These are phyloP conservation scores for Phalaenopsis aphrodite DNA, from an alignment of 106 monocot species.

Conservation along the genomic window DNA sequence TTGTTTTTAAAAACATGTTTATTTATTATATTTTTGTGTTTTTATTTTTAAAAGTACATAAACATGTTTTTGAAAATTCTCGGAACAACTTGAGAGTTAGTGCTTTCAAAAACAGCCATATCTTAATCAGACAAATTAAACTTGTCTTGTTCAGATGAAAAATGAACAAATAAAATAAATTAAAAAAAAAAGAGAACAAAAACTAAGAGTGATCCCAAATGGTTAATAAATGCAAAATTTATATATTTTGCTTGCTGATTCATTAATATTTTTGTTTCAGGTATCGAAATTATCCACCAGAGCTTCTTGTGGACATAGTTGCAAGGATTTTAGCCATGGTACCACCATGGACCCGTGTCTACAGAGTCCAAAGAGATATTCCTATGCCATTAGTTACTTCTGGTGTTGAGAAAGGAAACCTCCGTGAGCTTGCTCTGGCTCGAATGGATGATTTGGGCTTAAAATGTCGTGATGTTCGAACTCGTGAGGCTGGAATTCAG, in stretches of 20 bases:
- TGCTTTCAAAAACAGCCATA: too few relatives aligned
- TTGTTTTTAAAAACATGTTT: too few relatives aligned
- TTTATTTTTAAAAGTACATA: too few relatives aligned
- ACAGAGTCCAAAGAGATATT: constrained; percentile 97
- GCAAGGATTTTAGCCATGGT: constrained; percentile 96
- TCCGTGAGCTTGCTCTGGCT: constrained; percentile 96
- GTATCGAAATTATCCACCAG: constrained; percentile 95
- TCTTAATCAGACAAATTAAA: too few relatives aligned
- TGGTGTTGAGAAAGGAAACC: constrained; percentile 98
- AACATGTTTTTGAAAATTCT: too few relatives aligned
- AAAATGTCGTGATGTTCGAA: constrained; percentile 98
- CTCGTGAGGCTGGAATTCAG: constrained; percentile 99
- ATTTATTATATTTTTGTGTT: too few relatives aligned
- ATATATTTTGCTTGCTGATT: background rate
- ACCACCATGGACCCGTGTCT: constrained; percentile 98
- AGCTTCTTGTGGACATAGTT: constrained; percentile 91
- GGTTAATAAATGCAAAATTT: background rate
- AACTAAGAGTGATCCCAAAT: too few relatives aligned
- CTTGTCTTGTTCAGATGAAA: too few relatives aligned
- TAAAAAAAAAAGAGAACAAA: too few relatives aligned
- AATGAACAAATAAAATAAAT: too few relatives aligned
- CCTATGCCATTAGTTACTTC: constrained; percentile 99
- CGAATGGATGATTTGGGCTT: constrained; percentile 98
- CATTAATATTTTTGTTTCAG: constrained; percentile 20
- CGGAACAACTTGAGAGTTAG: too few relatives aligned